Evolutionary conservation across 1,284 basidiomycete genomes (phyloP).

Genomic region (Volvariella volvacea): DNA sequence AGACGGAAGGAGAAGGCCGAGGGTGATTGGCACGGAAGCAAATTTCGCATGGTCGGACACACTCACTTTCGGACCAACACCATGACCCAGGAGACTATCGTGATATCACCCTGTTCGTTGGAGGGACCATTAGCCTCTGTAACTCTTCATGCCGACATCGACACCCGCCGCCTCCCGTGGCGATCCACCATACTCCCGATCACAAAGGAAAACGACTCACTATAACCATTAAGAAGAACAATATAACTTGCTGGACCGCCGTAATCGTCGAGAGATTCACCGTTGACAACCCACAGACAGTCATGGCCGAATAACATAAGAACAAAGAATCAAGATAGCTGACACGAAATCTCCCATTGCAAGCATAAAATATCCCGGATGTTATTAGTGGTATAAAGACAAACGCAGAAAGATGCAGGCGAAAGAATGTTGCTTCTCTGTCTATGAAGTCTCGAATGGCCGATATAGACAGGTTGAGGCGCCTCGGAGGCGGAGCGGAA

Average conservation of each 20-base stretch:
- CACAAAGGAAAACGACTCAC: conserved; percentile 25
- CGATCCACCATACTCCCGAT: not conserved
- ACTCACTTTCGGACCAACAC: conserved; percentile 45
- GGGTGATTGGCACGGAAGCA: not conserved
- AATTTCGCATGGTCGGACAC: not conserved
- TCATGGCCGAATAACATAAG: conserved; percentile 60
- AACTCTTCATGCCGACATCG: too few relatives aligned
- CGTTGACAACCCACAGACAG: conserved; percentile 49
- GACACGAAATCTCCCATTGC: conserved; percentile 42
- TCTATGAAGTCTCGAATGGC: conserved; percentile 6
- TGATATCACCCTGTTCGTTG: conserved; percentile 30
- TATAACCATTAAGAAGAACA: conserved; percentile 44
- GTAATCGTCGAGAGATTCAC: conserved; percentile 47
- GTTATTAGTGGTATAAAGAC: conserved; percentile 49
- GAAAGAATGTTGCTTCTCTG: conserved; percentile 42
- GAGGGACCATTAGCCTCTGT: too few relatives aligned
- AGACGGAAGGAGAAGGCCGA: too few relatives aligned
- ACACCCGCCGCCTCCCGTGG: too few relatives aligned
- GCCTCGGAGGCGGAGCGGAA: not conserved
- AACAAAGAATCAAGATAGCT: conserved; percentile 54
- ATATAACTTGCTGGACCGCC: conserved; percentile 50
- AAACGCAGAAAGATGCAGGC: conserved; percentile 51
- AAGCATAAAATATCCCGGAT: conserved; percentile 51
- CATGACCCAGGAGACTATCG: conserved; percentile 48
- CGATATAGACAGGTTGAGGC: not conserved